Evolutionary conservation across 495 filamentous ascomycete species (phyloP).

Genomic region (Trichocladium uniseriatum): DNA sequence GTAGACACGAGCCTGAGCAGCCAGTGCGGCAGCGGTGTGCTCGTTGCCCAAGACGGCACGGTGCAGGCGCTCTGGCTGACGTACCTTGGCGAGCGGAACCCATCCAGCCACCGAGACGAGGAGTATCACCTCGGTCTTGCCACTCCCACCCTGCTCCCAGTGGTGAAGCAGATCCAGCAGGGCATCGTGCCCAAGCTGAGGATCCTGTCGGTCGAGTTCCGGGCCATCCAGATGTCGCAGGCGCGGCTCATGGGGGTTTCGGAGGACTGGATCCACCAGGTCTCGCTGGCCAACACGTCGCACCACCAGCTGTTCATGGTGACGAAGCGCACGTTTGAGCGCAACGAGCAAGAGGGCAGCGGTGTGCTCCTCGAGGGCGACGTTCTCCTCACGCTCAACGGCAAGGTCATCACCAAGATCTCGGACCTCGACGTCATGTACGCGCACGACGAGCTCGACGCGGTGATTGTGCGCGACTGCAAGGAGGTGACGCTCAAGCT

Average conservation of each 20-base stretch:
- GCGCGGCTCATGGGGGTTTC: conserved; percentile 96
- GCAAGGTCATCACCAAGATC: conserved; percentile 83
- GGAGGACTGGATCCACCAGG: conserved; percentile 88
- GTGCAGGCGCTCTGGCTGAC: conserved; percentile 95
- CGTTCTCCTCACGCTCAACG: conserved; percentile 84
- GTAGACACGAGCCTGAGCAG: conserved; percentile 85
- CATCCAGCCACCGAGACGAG: conserved; percentile 72
- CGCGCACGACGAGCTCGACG: conserved; percentile 71
- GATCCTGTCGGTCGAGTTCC: conserved; percentile 89
- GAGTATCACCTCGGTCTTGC: conserved; percentile 95
- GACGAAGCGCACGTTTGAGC: conserved; percentile 62
- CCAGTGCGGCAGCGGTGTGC: conserved; percentile 90
- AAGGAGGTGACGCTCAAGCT: conserved; percentile 69
- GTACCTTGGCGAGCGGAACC: conserved; percentile 81
- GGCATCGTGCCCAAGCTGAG: conserved; percentile 69
- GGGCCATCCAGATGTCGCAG: conserved; percentile 93
- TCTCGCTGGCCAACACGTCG: conserved; percentile 74
- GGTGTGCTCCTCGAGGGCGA: conserved; percentile 75
- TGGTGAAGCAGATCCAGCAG: conserved; percentile 73
- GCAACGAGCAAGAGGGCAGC: conserved; percentile 52
- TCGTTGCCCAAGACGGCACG: conserved; percentile 80
- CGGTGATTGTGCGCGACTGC: conserved; percentile 77
- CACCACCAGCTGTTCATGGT: conserved; percentile 98
- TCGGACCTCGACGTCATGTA: conserved; percentile 96
- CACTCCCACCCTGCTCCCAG: conserved; percentile 77